A percentile compares a stretch with the other conserved stretches of the same genome.
Evolutionary conservation across 495 filamentous ascomycete species (phyloP).

Genomic region (Neurospora sp.): DNA sequence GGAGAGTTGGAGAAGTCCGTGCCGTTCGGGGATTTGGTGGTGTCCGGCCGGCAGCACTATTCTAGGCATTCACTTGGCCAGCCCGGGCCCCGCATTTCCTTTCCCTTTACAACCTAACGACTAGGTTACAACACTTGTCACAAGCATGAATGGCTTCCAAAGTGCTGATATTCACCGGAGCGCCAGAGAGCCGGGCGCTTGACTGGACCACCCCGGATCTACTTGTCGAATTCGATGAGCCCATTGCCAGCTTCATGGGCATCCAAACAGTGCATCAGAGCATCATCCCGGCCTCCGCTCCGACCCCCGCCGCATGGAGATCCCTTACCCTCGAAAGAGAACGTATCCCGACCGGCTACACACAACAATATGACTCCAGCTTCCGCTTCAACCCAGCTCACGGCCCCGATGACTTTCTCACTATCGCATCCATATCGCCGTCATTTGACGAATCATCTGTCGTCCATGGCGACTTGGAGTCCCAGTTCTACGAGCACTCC

Average conservation of each 20-base stretch:
- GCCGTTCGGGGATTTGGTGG: background rate
- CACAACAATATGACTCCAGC: constrained; percentile 35
- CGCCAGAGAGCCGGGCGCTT: constrained; percentile 44
- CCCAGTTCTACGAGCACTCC: constrained; percentile 67
- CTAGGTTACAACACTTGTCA: background rate
- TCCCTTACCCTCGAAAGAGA: constrained; percentile 31
- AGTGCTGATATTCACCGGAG: constrained; percentile 51
- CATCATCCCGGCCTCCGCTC: constrained; percentile 8
- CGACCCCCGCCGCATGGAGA: constrained; percentile 33
- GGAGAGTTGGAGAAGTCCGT: background rate
- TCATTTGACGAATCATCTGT: constrained; percentile 18
- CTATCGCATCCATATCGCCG: constrained; percentile 25
- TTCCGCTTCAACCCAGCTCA: constrained; percentile 3
- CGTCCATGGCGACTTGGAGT: constrained; percentile 17
- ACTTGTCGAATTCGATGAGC: constrained; percentile 32
- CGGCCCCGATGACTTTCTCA: constrained; percentile 37
- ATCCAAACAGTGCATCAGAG: constrained; percentile 2
- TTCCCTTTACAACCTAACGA: background rate
- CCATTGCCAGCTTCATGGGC: constrained; percentile 39
- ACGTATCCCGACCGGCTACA: constrained; percentile 30
- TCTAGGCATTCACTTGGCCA: background rate
- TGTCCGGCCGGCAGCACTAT: background rate
- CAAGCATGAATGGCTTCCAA: constrained; percentile 33
- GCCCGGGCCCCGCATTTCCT: background rate
- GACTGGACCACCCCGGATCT: constrained; percentile 46